Conservation (phyloP, 352 stramenopile genomes). For the Sclerospora graminicola region DNA sequence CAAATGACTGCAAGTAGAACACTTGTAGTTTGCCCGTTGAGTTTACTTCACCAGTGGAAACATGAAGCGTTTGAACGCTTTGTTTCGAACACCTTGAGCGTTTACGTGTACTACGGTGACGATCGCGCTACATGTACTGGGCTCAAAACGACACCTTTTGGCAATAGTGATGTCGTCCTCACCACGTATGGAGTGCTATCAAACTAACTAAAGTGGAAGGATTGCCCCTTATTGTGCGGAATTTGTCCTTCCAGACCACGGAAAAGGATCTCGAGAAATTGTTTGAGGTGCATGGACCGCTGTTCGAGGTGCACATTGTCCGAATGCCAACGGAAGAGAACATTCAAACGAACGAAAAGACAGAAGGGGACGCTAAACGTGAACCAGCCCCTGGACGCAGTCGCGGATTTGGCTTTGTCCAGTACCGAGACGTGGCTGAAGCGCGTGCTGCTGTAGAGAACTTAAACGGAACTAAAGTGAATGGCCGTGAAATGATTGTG, state of each 20-base stretch:
- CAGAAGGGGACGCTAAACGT: slow-evolving; percentile 1
- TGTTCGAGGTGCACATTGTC: slow-evolving; percentile 68
- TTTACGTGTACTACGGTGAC: too few species aligned
- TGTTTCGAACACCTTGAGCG: too few species aligned
- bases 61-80: too few species aligned
- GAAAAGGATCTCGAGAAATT: slow-evolving; percentile 63
- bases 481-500: slow-evolving; percentile 78
- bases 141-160: too few species aligned
- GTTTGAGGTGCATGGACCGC: slow-evolving; percentile 48
- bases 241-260: slow-evolving; percentile 71
- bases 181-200: too few species aligned
- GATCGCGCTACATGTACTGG: too few species aligned
- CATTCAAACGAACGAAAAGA: slow-evolving; percentile 18
- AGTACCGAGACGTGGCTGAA: slow-evolving; percentile 58
- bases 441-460: slow-evolving; percentile 54
- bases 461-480: slow-evolving; percentile 68
- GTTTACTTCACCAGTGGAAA: too few species aligned
- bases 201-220: slow-evolving; percentile 40
- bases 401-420: slow-evolving; percentile 78
- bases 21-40: too few species aligned
- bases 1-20: too few species aligned
- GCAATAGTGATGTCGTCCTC: too few species aligned
- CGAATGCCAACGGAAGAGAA: slow-evolving; percentile 55
- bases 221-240: slow-evolving; percentile 74
- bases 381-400: slow-evolving; percentile 40